These are phyloP conservation scores for Cutaneotrichosporon mucoides DNA, from an alignment of 1,284 basidiomycete genomes.

Conservation along the genomic window DNA sequence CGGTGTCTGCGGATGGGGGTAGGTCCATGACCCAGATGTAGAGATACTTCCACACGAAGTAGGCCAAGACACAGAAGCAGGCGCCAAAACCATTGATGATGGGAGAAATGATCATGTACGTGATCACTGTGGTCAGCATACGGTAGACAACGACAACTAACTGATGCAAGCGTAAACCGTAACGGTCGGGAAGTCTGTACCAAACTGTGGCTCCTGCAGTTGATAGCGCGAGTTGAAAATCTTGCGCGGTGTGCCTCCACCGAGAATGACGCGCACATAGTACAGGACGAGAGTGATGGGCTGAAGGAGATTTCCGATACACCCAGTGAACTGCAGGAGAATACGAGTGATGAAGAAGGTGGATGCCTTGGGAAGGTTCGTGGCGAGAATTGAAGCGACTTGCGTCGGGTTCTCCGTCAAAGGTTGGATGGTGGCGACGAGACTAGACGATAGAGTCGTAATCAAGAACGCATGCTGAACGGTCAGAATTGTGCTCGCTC, in stretches of 20 bases:
- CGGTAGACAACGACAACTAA: conserved; percentile 49
- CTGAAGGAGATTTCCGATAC: conserved; percentile 55
- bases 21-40: conserved; percentile 76
- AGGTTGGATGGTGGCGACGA: conserved; percentile 52
- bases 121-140: conserved; percentile 52
- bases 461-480: conserved; percentile 60
- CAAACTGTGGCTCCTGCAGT: conserved; percentile 58
- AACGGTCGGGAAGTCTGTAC: conserved; percentile 67
- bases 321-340: conserved; percentile 51
- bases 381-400: conserved; percentile 56
- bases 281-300: conserved; percentile 61
- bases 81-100: conserved; percentile 88
- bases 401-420: conserved; percentile 53
- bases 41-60: conserved; percentile 81
- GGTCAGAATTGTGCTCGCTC: neutral
- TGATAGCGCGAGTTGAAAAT: conserved; percentile 50
- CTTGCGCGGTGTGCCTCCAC: conserved; percentile 51
- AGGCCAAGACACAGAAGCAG: conserved; percentile 77
- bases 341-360: conserved; percentile 77
- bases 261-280: conserved; percentile 59
- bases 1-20: conserved; percentile 71
- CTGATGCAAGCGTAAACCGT: conserved; percentile 75
- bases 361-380: conserved; percentile 64
- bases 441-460: conserved; percentile 63
- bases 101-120: conserved; percentile 88